Conservation (phyloP, 495 filamentous ascomycete genomes). For the Pseudevernia furfuracea region DNA sequence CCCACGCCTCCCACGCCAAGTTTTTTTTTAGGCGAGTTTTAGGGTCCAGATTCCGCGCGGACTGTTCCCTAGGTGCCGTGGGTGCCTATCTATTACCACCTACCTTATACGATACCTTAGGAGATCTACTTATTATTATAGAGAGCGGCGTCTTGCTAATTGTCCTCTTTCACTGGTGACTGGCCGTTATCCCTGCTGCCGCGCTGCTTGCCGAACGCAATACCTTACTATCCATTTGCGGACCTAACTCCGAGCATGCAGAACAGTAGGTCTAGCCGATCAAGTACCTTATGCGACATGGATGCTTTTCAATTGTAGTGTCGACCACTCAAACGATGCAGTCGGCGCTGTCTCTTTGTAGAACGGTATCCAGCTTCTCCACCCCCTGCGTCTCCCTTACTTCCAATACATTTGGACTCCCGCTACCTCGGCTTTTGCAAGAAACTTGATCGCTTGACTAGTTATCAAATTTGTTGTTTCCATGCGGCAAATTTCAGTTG, state of each 20-base stretch:
- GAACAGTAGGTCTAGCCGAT: background rate
- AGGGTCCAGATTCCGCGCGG: background rate
- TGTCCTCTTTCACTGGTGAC: background rate
- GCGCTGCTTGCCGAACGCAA: background rate
- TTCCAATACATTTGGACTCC: background rate
- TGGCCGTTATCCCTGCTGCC: background rate
- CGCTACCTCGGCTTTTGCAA: slow-evolving; percentile 2
- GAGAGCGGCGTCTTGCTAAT: background rate
- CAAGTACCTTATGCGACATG: background rate
- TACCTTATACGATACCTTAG: no score
- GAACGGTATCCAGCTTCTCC: slow-evolving; percentile 6
- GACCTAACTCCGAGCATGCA: background rate
- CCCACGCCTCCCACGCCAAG: background rate
- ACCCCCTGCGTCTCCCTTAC: background rate
- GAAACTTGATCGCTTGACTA: background rate
- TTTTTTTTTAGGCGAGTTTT: background rate
- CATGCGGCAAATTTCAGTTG: background rate
- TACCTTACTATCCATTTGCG: background rate
- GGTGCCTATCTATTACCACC: no score
- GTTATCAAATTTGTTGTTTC: background rate
- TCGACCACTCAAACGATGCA: background rate
- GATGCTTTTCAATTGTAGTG: background rate
- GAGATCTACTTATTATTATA: no score
- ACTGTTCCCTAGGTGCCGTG: no score
- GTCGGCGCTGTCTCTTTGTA: slow-evolving; percentile 4